Evolutionary conservation across 2,329 filamentous ascomycete species (phyloP).

Genomic region (Fusarium lyarnte): DNA sequence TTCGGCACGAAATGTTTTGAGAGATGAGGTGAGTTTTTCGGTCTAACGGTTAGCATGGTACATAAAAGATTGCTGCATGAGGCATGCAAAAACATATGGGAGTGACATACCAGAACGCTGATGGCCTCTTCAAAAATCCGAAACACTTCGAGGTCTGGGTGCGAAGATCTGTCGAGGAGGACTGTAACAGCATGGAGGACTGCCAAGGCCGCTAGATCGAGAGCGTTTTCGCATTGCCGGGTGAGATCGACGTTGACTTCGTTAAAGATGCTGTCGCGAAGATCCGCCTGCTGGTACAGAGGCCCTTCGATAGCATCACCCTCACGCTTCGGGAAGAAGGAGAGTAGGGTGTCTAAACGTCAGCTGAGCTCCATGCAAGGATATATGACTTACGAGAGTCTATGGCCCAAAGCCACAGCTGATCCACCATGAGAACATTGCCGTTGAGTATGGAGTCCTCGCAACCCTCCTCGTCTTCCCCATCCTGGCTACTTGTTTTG

Average conservation of each 20-base stretch:
- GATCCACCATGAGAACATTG: constrained; percentile 73
- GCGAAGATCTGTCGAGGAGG: constrained; percentile 66
- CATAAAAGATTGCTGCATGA: accelerated
- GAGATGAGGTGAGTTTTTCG: constrained; percentile 69
- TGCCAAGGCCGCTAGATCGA: constrained; percentile 71
- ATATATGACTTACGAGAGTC: constrained; percentile 55
- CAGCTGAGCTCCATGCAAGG: neutral
- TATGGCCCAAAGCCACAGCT: constrained; percentile 71
- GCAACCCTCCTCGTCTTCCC: constrained; percentile 39
- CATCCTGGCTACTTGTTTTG: constrained; percentile 44
- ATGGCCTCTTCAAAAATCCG: constrained; percentile 74
- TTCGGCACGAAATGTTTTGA: constrained; percentile 69
- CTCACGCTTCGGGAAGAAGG: constrained; percentile 66
- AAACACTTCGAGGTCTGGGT: constrained; percentile 70
- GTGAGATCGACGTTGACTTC: constrained; percentile 73
- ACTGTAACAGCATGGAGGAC: constrained; percentile 70
- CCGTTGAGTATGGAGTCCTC: constrained; percentile 59
- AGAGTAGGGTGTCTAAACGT: constrained; percentile 58
- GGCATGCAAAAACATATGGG: accelerated
- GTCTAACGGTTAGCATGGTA: constrained; percentile 52
- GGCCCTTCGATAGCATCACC: constrained; percentile 64
- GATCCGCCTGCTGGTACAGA: constrained; percentile 67
- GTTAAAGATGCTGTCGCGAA: constrained; percentile 72
- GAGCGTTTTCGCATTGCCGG: constrained; percentile 67
- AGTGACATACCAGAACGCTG: constrained; percentile 62